Evolutionary conservation across 169 alveolate species (phyloP), one percentile per base, ranked within the genome.

Genomic region (Plasmodium cynomolgi): DNA sequence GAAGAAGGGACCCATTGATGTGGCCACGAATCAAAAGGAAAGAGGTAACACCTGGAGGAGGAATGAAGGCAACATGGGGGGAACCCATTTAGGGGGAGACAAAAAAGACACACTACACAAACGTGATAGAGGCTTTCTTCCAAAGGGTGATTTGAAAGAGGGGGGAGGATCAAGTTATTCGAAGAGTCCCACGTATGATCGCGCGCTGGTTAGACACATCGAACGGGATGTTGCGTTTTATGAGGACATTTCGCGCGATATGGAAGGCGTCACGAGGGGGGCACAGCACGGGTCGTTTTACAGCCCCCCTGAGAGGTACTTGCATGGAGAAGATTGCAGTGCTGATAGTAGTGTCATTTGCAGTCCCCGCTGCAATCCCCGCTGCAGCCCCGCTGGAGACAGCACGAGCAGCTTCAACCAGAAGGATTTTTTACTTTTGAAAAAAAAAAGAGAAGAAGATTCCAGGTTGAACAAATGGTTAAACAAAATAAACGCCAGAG

Each of bases 401-500:
- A 44, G 73, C 8, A 83, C 41, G 44, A 77, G 26, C 1, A 41
- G 8, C 73, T 88, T 88, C 37, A 80, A 80, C 72, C 62, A 80
- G 72, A 80, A 39, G n/a, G 50, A 68, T 62, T 88, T 88, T 88
- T 79, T 88, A 58, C 50, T 73, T 11, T 88, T 88, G 68, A 88
- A 88, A 88, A 79, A 37, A 26, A 88, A 88, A 62, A 80, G 73
- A 71, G 90, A 80, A 68, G 83, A 54, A 23, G 56, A 77, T 79
- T 33, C 72, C n/a, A 56, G 94, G 72, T 17, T 88, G 37, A 33
- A 41, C 44, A 88, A 88, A 81, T 88, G 94, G 94, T 33, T 88
- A 58, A 58, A 47, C 72, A 88, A 88, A 88, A 80, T 88, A 58
- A 79, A 88, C 81, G 80, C 88, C 2, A 54, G 94, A 62, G 94